Conservation (phyloP, 2,329 filamentous ascomycete genomes). For the Lachnellula hyalina region DNA sequence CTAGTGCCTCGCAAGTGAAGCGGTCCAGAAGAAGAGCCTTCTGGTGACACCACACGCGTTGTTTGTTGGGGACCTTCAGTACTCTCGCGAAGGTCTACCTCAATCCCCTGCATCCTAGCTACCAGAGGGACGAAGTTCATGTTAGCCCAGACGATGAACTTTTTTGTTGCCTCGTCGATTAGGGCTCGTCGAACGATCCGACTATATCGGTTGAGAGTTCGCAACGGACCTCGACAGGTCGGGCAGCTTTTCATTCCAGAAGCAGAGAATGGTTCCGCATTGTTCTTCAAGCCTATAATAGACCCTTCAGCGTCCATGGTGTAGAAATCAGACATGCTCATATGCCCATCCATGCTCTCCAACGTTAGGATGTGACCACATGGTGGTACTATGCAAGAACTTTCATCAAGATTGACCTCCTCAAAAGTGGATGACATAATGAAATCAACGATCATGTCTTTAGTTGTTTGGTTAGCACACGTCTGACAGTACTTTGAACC, state of each 20-base stretch:
- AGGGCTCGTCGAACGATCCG: conserved; percentile 54
- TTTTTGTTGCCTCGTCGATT: conserved; percentile 59
- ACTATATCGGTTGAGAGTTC: conserved; percentile 55
- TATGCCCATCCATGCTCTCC: conserved; percentile 54
- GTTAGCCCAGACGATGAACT: conserved; percentile 53
- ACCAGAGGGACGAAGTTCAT: conserved; percentile 20
- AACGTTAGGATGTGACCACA: conserved; percentile 62
- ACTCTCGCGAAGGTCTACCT: conserved; percentile 16
- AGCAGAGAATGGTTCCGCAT: conserved; percentile 44
- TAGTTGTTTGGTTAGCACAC: conserved; percentile 44
- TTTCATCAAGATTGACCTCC: conserved; percentile 52
- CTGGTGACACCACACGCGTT: conserved; percentile 11
- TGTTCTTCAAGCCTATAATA: conserved; percentile 32
- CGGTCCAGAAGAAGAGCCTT: conserved; percentile 10
- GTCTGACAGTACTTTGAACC: conserved; percentile 47
- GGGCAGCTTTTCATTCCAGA: conserved; percentile 50
- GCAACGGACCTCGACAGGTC: conserved; percentile 53
- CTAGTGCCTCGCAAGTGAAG: conserved; percentile 18
- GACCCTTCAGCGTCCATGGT: conserved; percentile 33
- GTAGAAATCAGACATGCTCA: conserved; percentile 50
- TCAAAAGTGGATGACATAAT: conserved; percentile 48
- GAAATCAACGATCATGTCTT: conserved; percentile 49
- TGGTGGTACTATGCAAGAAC: conserved; percentile 55
- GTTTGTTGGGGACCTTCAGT: conserved; percentile 4
- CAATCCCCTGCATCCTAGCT: conserved; percentile 22